These are phyloP conservation scores for Fusarium sp. DNA, from an alignment of 2,329 filamentous ascomycete genomes.

Conservation along the genomic window DNA sequence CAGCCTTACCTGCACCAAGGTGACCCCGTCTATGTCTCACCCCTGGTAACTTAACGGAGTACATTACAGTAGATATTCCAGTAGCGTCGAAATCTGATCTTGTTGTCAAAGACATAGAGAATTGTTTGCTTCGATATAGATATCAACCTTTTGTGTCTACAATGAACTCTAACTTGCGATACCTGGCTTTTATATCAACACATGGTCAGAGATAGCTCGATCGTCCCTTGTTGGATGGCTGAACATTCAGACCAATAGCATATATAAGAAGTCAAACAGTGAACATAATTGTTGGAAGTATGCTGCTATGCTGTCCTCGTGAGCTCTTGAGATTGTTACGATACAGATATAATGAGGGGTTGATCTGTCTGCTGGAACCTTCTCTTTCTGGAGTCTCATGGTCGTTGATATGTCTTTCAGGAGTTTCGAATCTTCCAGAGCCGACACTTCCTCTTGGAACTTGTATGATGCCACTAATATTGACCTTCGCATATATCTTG, in stretches of 20 bases:
- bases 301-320: neutral
- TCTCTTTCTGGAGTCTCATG: neutral
- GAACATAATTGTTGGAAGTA: neutral
- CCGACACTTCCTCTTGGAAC: neutral
- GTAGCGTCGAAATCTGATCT: too few relatives aligned
- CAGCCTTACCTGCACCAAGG: too few relatives aligned
- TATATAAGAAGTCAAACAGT: neutral
- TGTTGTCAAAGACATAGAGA: too few relatives aligned
- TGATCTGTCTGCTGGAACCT: neutral
- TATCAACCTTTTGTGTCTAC: neutral
- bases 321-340: neutral
- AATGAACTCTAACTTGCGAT: neutral
- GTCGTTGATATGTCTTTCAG: fast-evolving
- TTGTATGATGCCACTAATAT: too few relatives aligned
- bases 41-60: too few relatives aligned
- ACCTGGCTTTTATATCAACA: neutral
- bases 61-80: too few relatives aligned
- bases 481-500: neutral
- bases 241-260: neutral
- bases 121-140: neutral
- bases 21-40: neutral
- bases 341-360: neutral
- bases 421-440: neutral
- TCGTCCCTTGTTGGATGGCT: neutral
- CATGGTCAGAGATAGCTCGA: neutral